Conservation (phyloP, 1,284 basidiomycete species). For the Ustilago curta region DNA sequence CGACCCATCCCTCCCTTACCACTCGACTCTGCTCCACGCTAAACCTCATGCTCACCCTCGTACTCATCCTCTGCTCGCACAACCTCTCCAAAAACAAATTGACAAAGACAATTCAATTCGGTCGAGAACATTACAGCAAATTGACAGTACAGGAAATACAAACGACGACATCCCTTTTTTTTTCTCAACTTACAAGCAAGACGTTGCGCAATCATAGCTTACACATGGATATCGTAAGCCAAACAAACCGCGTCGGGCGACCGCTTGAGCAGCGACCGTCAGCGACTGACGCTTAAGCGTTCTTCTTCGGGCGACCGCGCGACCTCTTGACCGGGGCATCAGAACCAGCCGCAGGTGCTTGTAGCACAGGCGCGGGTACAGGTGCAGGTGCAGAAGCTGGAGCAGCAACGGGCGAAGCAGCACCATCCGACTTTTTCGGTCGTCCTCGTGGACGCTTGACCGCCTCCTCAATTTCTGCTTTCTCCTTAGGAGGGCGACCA, state of each 20-base stretch:
- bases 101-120: not conserved
- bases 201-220: not conserved
- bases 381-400: constrained; percentile 1
- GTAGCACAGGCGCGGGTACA: constrained; percentile 4
- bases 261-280: not conserved
- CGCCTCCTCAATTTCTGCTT: constrained; percentile 24
- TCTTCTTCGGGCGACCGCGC: constrained; percentile 49
- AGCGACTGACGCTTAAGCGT: constrained; percentile 3
- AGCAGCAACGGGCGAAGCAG: constrained; percentile 3
- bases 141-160: constrained; percentile 5
- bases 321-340: constrained; percentile 26
- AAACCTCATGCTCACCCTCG: not conserved
- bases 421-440: constrained; percentile 36
- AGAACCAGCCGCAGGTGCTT: constrained; percentile 3
- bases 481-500: constrained; percentile 42
- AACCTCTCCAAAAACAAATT: not conserved
- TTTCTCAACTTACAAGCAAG: constrained; percentile 3
- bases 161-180: not conserved
- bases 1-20: not conserved
- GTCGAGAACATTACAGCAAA: constrained; percentile 1
- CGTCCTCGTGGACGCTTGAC: constrained; percentile 47
- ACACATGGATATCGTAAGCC: constrained; percentile 4
- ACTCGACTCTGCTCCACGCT: not conserved
- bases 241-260: not conserved
- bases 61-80: not conserved